These are phyloP conservation scores for Nothophaeocryptopus gaeumannii DNA, from an alignment of 2,329 filamentous ascomycete species.

Conservation along the genomic window DNA sequence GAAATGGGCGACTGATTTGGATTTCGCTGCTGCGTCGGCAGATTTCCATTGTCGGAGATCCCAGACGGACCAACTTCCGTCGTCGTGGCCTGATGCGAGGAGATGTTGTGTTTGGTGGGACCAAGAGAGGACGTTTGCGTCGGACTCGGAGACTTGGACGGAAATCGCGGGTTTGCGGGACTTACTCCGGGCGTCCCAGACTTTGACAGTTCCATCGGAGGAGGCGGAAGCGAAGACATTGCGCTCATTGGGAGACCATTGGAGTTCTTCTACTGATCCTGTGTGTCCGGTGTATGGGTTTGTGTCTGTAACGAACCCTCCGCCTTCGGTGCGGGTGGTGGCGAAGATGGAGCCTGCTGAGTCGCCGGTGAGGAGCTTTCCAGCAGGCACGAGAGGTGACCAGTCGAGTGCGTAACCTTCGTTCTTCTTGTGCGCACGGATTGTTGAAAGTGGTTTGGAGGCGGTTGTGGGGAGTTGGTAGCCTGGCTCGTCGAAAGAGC, in stretches of 20 bases:
- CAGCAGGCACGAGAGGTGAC: slow-evolving; percentile 76
- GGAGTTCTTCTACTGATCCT: slow-evolving; percentile 86
- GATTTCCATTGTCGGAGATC: slow-evolving; percentile 91
- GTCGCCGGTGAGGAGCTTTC: slow-evolving; percentile 88
- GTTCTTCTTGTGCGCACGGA: slow-evolving; percentile 78
- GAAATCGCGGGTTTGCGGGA: slow-evolving; percentile 82
- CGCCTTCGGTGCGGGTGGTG: slow-evolving; percentile 81
- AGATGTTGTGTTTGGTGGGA: slow-evolving; percentile 83
- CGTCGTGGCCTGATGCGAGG: slow-evolving; percentile 86
- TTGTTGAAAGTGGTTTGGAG: slow-evolving; percentile 82
- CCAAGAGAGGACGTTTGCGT: slow-evolving; percentile 98
- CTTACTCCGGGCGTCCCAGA: slow-evolving; percentile 94
- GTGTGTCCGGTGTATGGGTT: slow-evolving; percentile 80
- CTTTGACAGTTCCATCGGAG: slow-evolving; percentile 88
- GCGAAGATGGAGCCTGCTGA: slow-evolving; percentile 85
- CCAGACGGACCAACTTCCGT: slow-evolving; percentile 94
- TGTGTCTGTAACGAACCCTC: slow-evolving; percentile 83
- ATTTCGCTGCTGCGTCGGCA: slow-evolving; percentile 46
- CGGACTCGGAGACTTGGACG: slow-evolving; percentile 75
- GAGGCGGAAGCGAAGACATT: slow-evolving; percentile 94
- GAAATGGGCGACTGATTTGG: slow-evolving; percentile 86
- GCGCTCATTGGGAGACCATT: slow-evolving; percentile 91
- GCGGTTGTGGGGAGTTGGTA: slow-evolving; percentile 75
- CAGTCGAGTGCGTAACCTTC: slow-evolving; percentile 98
- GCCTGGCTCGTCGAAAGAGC: slow-evolving; percentile 86